Percentiles rank a stretch among this genome's conserved stretches.
phyloP scores from a whole-genome alignment of 2,329 filamentous ascomycete genomes.

The Aspergillus felis region DNA sequence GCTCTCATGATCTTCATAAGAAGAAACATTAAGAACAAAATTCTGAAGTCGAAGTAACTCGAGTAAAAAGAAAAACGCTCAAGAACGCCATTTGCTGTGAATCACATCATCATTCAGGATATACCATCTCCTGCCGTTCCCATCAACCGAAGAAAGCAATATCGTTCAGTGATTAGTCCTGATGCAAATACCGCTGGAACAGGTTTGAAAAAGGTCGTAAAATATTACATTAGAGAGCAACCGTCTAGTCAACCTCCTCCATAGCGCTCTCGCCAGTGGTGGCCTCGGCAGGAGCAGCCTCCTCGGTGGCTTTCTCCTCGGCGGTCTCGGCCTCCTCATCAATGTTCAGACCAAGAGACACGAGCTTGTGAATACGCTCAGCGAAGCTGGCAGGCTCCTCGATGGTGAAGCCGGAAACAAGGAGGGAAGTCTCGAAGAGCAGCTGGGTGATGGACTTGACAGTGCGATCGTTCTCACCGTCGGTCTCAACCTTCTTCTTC shows the following conservation, averaged over 20 bases:
- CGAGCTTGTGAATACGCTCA: conserved; percentile 99
- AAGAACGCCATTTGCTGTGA: conserved; percentile 19
- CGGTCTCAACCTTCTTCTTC: conserved; percentile 97
- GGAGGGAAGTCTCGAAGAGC: conserved; percentile 96
- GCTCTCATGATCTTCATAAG: not conserved
- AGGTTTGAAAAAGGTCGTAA: conserved; percentile 7
- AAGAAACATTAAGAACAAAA: not conserved
- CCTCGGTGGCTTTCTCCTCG: conserved; percentile 53
- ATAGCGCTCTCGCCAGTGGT: conserved; percentile 85
- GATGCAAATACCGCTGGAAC: conserved; percentile 13
- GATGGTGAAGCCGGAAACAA: conserved; percentile 99
- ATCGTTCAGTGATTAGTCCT: conserved; percentile 6
- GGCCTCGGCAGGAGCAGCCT: conserved; percentile 58
- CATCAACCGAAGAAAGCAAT: conserved; percentile 14
- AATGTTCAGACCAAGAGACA: conserved; percentile 94
- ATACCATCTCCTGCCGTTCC: conserved; percentile 11
- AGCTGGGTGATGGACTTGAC: conserved; percentile 99
- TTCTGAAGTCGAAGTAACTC: not conserved
- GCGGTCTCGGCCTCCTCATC: conserved; percentile 81
- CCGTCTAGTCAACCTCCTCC: conserved; percentile 96
- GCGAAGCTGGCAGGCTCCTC: conserved; percentile 97
- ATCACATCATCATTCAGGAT: conserved; percentile 16
- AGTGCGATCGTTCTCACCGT: conserved; percentile 97
- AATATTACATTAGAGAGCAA: conserved; percentile 10
- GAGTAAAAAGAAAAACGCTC: conserved; percentile 17